Evolutionary conservation across 495 filamentous ascomycete genomes (phyloP).

Genomic region (Penicillium goetzii): DNA sequence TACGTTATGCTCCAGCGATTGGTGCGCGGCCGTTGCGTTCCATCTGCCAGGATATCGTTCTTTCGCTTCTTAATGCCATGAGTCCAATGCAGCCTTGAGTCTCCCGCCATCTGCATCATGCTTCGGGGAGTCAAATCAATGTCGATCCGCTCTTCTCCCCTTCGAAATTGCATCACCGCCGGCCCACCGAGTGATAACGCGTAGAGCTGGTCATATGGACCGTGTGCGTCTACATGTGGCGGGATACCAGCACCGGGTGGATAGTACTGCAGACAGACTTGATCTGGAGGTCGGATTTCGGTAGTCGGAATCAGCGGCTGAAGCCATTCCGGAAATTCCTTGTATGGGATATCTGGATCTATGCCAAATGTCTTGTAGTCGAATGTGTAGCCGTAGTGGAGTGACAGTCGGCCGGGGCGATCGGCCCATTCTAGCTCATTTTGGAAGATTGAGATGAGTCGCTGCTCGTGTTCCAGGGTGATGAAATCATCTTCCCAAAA

Average conservation of each 20-base stretch:
- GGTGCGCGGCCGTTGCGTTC: constrained; percentile 32
- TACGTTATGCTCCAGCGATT: constrained; percentile 49
- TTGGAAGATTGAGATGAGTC: constrained; percentile 40
- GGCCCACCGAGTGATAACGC: constrained; percentile 44
- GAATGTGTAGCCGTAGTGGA: constrained; percentile 50
- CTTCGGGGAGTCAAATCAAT: constrained; percentile 41
- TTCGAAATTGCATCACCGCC: constrained; percentile 41
- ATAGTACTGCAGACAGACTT: constrained; percentile 50
- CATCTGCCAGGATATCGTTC: constrained; percentile 40
- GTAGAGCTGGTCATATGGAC: constrained; percentile 46
- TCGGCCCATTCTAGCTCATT: constrained; percentile 42
- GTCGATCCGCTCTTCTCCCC: constrained; percentile 35
- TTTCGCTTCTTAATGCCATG: constrained; percentile 49
- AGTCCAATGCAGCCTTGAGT: constrained; percentile 47
- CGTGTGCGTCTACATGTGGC: constrained; percentile 46
- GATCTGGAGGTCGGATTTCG: constrained; percentile 42
- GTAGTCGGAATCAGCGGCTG: constrained; percentile 42
- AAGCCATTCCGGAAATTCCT: constrained; percentile 46
- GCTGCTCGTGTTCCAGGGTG: constrained; percentile 35
- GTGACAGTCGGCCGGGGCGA: constrained; percentile 41
- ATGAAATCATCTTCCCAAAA: constrained; percentile 43
- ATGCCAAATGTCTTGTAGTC: constrained; percentile 50
- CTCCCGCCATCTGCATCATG: constrained; percentile 45
- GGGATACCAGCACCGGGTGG: constrained; percentile 47
- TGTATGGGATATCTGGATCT: constrained; percentile 44